Evolutionary conservation across 139 green algal genomes (phyloP).

Genomic region (Chlorella sp.): DNA sequence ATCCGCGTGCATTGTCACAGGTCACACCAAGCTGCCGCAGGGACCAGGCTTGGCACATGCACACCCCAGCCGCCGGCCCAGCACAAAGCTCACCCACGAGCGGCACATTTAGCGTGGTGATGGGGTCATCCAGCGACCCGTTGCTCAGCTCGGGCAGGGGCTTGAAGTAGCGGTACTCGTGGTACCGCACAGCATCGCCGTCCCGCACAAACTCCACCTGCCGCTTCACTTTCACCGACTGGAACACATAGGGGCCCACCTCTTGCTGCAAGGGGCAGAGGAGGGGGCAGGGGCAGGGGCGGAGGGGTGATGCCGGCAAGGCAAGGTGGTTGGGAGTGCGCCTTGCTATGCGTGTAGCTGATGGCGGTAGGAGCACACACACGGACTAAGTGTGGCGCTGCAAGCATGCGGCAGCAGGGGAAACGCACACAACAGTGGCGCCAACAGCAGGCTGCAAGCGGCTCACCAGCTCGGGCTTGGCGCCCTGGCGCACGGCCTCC

Average conservation of each 20-base stretch:
- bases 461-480: conserved; percentile 53
- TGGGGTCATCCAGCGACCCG: conserved; percentile 21
- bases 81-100: conserved; percentile 26
- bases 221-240: background rate
- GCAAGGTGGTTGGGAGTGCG: background rate
- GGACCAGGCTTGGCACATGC: too few relatives aligned
- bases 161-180: conserved; percentile 18
- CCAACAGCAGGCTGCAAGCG: background rate
- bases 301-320: background rate
- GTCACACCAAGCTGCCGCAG: too few relatives aligned
- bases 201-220: conserved; percentile 32
- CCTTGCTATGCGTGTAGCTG: background rate
- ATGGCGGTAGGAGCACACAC: background rate
- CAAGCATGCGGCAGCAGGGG: background rate
- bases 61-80: too few relatives aligned
- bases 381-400: background rate
- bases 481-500: conserved; percentile 47
- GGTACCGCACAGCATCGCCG: conserved; percentile 32
- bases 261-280: conserved; percentile 36
- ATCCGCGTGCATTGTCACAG: too few relatives aligned
- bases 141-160: conserved; percentile 10
- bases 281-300: background rate
- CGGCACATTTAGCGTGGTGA: conserved; percentile 58
- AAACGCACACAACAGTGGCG: background rate
- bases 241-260: conserved; percentile 52